Conservation (phyloP, 2,329 filamentous ascomycete species). For the Trichothecium sympodiale region DNA sequence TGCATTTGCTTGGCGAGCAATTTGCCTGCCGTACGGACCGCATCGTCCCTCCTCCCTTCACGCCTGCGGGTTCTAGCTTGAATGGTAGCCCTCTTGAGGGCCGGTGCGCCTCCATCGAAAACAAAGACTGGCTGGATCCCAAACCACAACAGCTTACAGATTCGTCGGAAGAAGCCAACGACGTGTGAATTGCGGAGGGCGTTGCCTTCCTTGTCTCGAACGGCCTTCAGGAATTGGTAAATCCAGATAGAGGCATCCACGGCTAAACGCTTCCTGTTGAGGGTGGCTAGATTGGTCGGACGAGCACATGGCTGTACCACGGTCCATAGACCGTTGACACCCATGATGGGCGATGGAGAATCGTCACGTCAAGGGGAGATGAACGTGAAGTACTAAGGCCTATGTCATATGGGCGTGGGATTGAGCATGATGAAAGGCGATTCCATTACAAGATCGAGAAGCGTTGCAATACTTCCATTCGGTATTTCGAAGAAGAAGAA, state of each 20-base stretch:
- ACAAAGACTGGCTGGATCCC: slow-evolving; percentile 96
- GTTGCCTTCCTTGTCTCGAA: slow-evolving; percentile 96
- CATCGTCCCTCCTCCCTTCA: slow-evolving; percentile 88
- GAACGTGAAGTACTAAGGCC: no score
- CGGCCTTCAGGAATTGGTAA: slow-evolving; percentile 97
- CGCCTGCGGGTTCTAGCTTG: slow-evolving; percentile 64
- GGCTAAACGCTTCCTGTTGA: slow-evolving; percentile 91
- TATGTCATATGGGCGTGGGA: no score
- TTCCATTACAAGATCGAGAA: no score
- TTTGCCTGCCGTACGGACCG: slow-evolving; percentile 80
- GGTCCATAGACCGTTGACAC: slow-evolving; percentile 96
- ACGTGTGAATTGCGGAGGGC: slow-evolving; percentile 92
- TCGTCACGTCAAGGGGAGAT: no score
- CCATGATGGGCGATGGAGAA: slow-evolving; percentile 47
- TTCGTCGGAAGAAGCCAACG: slow-evolving; percentile 94
- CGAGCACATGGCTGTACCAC: slow-evolving; percentile 91
- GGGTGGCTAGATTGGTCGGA: slow-evolving; percentile 88
- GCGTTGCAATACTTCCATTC: no score
- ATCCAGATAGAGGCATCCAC: slow-evolving; percentile 99
- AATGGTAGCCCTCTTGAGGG: slow-evolving; percentile 85
- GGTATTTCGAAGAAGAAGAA: no score
- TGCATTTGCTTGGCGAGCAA: slow-evolving; percentile 92
- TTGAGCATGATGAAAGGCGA: no score
- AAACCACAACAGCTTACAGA: slow-evolving; percentile 95
- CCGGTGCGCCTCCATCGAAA: slow-evolving; percentile 90